phyloP scores from a whole-genome alignment of 169 alveolate species.

The Plasmodium inui region DNA sequence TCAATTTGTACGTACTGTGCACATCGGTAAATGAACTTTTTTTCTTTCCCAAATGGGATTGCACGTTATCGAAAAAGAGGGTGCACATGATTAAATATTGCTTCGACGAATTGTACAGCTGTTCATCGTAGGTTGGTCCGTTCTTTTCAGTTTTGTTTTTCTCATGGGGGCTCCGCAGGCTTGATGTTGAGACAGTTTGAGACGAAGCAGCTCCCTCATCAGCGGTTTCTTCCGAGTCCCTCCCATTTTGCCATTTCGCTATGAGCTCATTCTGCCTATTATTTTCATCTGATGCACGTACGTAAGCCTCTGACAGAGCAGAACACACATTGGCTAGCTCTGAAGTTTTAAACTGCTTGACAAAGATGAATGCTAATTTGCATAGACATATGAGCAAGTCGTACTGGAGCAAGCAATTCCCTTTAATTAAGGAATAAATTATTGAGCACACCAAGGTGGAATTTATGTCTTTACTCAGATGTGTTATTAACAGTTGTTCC shows the following conservation, averaged over 20 bases:
- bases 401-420: constrained; percentile 55
- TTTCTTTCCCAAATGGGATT: constrained; percentile 35
- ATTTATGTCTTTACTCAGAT: constrained; percentile 28
- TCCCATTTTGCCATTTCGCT: constrained; percentile 1
- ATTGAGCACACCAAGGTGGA: constrained; percentile 58
- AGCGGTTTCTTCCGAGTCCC: background rate
- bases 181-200: background rate
- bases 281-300: constrained; percentile 65
- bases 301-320: constrained; percentile 60
- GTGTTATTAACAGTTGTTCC: constrained; percentile 11
- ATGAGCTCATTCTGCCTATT: constrained; percentile 35
- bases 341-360: constrained; percentile 31
- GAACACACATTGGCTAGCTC: constrained; percentile 60
- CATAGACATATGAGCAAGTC: constrained; percentile 48
- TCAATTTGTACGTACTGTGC: constrained; percentile 49
- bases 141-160: background rate
- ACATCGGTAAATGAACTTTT: constrained; percentile 39
- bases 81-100: constrained; percentile 19
- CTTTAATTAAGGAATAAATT: constrained; percentile 69
- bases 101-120: constrained; percentile 30
- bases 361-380: constrained; percentile 51
- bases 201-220: background rate
- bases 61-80: constrained; percentile 41
- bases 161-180: background rate
- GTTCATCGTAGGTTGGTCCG: constrained; percentile 12